Conservation (phyloP, 1,139 yeast species). For the Scheffersomyces illinoinensis region DNA sequence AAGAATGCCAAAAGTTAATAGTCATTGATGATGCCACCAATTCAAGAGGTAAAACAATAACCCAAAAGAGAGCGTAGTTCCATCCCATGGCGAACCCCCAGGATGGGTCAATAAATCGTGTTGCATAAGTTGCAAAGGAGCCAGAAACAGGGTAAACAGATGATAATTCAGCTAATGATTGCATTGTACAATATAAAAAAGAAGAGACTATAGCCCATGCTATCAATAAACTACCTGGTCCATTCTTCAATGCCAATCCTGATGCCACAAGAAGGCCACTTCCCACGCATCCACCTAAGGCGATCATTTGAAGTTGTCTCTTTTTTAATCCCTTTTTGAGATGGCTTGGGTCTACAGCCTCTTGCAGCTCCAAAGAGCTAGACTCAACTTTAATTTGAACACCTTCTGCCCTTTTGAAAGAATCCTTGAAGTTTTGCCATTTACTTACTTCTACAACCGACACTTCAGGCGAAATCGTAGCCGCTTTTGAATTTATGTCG, state of each 20-base stretch:
- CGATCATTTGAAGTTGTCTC: conserved; percentile 38
- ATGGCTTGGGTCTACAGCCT: conserved; percentile 4
- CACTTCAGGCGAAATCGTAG: neutral
- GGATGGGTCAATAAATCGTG: conserved; percentile 66
- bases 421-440: conserved; percentile 32
- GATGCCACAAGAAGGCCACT: conserved; percentile 38
- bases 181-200: conserved; percentile 64
- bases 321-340: conserved; percentile 32
- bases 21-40: conserved; percentile 72
- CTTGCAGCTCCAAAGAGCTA: conserved; percentile 1
- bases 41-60: conserved; percentile 67
- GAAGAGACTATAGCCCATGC: conserved; percentile 46
- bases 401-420: conserved; percentile 32
- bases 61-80: conserved; percentile 72
- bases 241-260: conserved; percentile 37
- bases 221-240: conserved; percentile 40
- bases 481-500: neutral
- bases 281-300: conserved; percentile 43
- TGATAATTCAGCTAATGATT: conserved; percentile 67
- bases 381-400: conserved; percentile 1
- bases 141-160: conserved; percentile 70
- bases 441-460: conserved; percentile 1
- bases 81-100: conserved; percentile 78
- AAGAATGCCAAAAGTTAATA: conserved; percentile 62
- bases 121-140: conserved; percentile 67